phyloP scores from a whole-genome alignment of 2,329 filamentous ascomycete species.

The Dothistroma septosporum region DNA sequence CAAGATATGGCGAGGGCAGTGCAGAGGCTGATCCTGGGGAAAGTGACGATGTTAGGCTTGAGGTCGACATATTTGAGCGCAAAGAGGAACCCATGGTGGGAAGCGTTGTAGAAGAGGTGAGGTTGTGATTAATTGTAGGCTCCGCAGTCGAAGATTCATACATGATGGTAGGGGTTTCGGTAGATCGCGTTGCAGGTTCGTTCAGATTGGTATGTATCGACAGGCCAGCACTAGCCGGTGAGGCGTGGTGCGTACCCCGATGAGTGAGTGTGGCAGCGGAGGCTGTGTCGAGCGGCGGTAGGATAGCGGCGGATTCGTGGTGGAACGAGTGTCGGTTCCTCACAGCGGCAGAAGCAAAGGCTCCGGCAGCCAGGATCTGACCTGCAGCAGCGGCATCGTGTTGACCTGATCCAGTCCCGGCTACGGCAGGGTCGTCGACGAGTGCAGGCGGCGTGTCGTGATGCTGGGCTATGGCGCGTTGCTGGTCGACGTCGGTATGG shows the following conservation, averaged over 20 bases:
- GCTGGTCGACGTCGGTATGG: background rate
- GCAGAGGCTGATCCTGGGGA: constrained; percentile 45
- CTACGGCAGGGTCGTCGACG: too few relatives aligned
- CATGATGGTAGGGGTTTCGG: constrained; percentile 19
- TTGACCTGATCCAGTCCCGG: too few relatives aligned
- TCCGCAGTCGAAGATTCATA: constrained; percentile 13
- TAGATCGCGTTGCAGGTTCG: constrained; percentile 5
- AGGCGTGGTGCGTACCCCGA: constrained; percentile 8
- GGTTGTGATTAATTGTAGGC: constrained; percentile 30
- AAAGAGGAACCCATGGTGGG: constrained; percentile 30
- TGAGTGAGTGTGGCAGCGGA: constrained; percentile 13
- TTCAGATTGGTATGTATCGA: constrained; percentile 22
- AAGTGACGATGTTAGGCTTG: constrained; percentile 43
- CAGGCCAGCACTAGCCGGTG: constrained; percentile 21
- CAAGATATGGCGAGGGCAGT: constrained; percentile 46
- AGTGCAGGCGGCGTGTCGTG: too few relatives aligned
- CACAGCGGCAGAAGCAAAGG: too few relatives aligned
- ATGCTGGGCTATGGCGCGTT: background rate
- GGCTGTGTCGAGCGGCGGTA: constrained; percentile 17
- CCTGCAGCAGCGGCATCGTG: too few relatives aligned
- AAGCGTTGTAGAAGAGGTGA: constrained; percentile 36
- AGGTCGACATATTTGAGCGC: constrained; percentile 40
- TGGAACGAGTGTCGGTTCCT: constrained; percentile 7
- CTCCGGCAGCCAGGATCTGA: too few relatives aligned
- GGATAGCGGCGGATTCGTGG: constrained; percentile 11